These are phyloP conservation scores for Ogataea parapolymorpha DNA, from an alignment of 805 yeast genomes.

Conservation along the genomic window DNA sequence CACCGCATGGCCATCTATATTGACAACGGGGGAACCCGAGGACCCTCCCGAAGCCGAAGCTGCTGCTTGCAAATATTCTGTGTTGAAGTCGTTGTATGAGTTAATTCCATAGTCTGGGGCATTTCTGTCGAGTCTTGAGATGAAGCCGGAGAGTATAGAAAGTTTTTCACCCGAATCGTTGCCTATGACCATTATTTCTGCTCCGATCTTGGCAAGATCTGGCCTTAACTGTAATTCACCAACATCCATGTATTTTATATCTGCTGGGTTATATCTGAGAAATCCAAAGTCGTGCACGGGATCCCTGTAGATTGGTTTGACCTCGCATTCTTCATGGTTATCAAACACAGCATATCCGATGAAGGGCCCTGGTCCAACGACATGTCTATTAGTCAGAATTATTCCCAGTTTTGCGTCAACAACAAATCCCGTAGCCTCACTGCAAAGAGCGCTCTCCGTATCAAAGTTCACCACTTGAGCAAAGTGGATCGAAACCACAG, in stretches of 20 bases:
- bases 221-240: conserved; percentile 69
- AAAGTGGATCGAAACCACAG: conserved; percentile 87
- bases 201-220: conserved; percentile 83
- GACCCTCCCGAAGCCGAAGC: conserved; percentile 96
- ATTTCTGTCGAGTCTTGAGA: conserved; percentile 81
- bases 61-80: conserved; percentile 93
- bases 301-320: conserved; percentile 82
- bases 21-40: conserved; percentile 94
- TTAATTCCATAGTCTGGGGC: conserved; percentile 91
- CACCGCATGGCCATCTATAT: conserved; percentile 80
- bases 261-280: conserved; percentile 68
- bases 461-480: conserved; percentile 85
- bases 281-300: conserved; percentile 96
- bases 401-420: conserved; percentile 81
- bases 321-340: conserved; percentile 90
- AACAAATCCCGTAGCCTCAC: conserved; percentile 95
- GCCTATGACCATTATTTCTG: conserved; percentile 92
- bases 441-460: conserved; percentile 72
- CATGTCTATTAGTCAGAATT: conserved; percentile 89
- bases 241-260: conserved; percentile 70
- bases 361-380: conserved; percentile 94
- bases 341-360: conserved; percentile 89
- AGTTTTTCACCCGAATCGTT: conserved; percentile 95
- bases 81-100: conserved; percentile 89
- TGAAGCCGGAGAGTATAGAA: conserved; percentile 84